Evolutionary conservation across 2,329 filamentous ascomycete species (phyloP).

Genomic region (Didymella pinodella): DNA sequence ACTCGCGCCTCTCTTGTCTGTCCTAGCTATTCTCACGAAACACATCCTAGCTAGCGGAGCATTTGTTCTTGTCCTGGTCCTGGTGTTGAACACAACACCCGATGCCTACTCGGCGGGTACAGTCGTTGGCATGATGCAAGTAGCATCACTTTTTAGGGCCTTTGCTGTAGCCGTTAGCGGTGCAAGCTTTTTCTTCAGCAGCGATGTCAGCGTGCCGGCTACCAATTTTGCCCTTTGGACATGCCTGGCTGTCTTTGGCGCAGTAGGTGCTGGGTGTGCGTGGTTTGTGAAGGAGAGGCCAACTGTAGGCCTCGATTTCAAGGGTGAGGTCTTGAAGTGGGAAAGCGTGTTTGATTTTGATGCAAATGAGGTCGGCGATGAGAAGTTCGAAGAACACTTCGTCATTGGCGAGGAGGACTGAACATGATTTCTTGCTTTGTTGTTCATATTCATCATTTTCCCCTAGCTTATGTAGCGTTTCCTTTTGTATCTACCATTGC

Average conservation of each 20-base stretch:
- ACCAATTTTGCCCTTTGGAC: conserved; percentile 58
- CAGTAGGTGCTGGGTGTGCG: conserved; percentile 53
- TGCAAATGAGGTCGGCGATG: conserved; percentile 34
- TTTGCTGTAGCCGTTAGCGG: conserved; percentile 57
- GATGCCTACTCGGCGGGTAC: conserved; percentile 58
- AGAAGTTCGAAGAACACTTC: conserved; percentile 14
- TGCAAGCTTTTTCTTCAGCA: conserved; percentile 56
- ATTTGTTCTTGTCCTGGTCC: conserved; percentile 54
- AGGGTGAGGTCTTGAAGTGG: conserved; percentile 54
- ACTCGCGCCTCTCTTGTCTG: conserved; percentile 50
- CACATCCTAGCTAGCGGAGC: conserved; percentile 54
- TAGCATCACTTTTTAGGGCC: conserved; percentile 57
- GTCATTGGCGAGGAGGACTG: conserved; percentile 17
- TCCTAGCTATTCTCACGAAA: conserved; percentile 54
- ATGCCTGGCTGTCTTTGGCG: conserved; percentile 52
- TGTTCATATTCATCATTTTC: conserved; percentile 10
- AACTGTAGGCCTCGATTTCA: conserved; percentile 56
- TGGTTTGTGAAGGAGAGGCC: conserved; percentile 56
- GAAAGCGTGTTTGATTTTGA: conserved; percentile 58
- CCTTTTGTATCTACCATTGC: conserved; percentile 12
- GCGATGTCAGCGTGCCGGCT: conserved; percentile 53
- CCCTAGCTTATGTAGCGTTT: conserved; percentile 7
- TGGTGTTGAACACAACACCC: conserved; percentile 58
- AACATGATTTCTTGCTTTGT: conserved; percentile 1
- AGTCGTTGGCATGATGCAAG: conserved; percentile 58